Conservation (phyloP, 192 early-diverging fungal genomes). For the Obelidium mucronatum region DNA sequence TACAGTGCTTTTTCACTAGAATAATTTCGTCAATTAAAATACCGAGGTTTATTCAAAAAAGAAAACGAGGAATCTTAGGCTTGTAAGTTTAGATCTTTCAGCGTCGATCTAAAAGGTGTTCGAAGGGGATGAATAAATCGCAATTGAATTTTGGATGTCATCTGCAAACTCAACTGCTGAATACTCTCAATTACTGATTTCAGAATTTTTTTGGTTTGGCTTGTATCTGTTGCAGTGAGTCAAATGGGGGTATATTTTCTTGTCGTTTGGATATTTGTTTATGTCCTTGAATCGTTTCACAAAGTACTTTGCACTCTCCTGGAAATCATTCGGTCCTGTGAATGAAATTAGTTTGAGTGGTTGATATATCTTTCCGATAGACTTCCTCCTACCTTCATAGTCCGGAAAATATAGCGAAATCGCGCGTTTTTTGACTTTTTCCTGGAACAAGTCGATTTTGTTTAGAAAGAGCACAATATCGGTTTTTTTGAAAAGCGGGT, state of each 20-base stretch:
- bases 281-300: constrained; percentile 40
- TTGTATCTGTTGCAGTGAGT: neutral
- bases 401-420: constrained; percentile 48
- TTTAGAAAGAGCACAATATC: constrained; percentile 68
- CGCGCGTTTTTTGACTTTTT: constrained; percentile 48
- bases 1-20: neutral
- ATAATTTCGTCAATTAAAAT: too few species aligned
- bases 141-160: too few species aligned
- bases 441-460: constrained; percentile 67
- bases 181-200: neutral
- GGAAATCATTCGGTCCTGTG: constrained; percentile 43
- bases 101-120: neutral
- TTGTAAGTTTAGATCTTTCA: neutral
- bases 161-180: neutral
- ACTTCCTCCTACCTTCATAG: neutral
- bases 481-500: constrained; percentile 51
- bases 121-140: neutral
- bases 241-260: constrained; percentile 7
- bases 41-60: too few species aligned
- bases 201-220: neutral
- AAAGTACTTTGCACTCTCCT: constrained; percentile 50
- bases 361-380: neutral
- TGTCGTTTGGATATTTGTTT: constrained; percentile 13
- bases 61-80: too few species aligned
- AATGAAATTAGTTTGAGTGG: neutral